These are phyloP conservation scores for Auricularia auricula-judae DNA, from an alignment of 768 basidiomycete genomes.

Conservation along the genomic window DNA sequence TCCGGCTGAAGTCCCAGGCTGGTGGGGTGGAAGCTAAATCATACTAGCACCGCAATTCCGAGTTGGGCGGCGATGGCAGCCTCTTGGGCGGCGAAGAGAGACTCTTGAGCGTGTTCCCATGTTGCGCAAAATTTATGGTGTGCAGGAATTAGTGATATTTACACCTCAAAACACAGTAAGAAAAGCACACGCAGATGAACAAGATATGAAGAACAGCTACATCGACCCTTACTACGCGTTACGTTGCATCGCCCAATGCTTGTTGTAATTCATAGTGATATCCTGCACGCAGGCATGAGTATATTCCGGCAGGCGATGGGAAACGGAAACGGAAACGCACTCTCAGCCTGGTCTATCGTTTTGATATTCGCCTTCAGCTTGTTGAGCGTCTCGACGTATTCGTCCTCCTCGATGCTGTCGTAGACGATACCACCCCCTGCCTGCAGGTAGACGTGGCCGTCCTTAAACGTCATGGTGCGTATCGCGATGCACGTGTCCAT, in stretches of 20 bases:
- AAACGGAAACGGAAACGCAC: conserved; percentile 35
- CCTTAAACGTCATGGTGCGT: conserved; percentile 94
- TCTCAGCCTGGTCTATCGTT: conserved; percentile 79
- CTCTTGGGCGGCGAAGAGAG: too few species aligned
- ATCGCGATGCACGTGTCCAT: conserved; percentile 99
- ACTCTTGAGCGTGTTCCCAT: too few species aligned
- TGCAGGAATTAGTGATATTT: not conserved
- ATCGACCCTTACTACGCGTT: not conserved
- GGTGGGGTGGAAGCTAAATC: too few species aligned
- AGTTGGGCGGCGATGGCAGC: too few species aligned
- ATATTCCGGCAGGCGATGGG: not conserved
- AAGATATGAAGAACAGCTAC: not conserved
- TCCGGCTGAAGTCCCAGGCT: too few species aligned
- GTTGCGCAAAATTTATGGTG: too few species aligned
- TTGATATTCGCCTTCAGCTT: conserved; percentile 81
- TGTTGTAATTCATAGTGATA: conserved; percentile 63
- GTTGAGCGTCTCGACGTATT: conserved; percentile 91
- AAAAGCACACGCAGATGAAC: not conserved
- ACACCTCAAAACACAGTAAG: not conserved
- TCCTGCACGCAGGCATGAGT: conserved; percentile 26
- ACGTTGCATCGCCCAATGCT: conserved; percentile 9
- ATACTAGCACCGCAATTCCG: too few species aligned
- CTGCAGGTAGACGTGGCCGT: conserved; percentile 83
- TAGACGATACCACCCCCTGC: conserved; percentile 97
- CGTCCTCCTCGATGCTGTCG: conserved; percentile 96